Percentiles rank a stretch among this genome's conserved stretches.
Evolutionary conservation across 148 eudicot species (phyloP).

Genomic region (Linanthus parryae): DNA sequence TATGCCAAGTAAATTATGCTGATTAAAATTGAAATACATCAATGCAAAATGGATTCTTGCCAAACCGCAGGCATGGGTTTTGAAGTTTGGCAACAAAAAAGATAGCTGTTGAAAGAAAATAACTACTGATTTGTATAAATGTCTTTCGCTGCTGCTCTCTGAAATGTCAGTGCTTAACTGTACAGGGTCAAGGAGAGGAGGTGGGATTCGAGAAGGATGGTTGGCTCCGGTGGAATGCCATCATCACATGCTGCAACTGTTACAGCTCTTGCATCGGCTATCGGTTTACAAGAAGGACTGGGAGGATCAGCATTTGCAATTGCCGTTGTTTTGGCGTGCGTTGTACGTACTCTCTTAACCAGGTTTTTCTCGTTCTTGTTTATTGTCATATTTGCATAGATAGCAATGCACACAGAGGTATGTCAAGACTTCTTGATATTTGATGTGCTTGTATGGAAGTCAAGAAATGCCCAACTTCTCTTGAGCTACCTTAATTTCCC

Average conservation of each 20-base stretch:
- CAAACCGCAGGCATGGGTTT: not conserved
- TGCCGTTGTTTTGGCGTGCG: slow-evolving; percentile 83
- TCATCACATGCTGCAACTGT: slow-evolving; percentile 96
- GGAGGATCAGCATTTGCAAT: slow-evolving; percentile 75
- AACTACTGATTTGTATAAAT: not conserved
- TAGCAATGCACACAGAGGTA: slow-evolving; percentile 37
- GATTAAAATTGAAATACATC: too few relatives aligned
- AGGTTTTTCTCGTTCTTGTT: slow-evolving; percentile 14
- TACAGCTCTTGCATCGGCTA: slow-evolving; percentile 62
- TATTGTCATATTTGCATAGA: not conserved
- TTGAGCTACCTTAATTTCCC: too few relatives aligned
- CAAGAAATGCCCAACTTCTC: not conserved
- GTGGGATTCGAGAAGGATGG: slow-evolving; percentile 90
- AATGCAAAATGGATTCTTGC: too few relatives aligned
- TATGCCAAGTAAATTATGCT: too few relatives aligned
- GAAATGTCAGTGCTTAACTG: not conserved
- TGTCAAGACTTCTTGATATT: not conserved
- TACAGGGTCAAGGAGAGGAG: slow-evolving; percentile 88
- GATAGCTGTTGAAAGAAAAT: too few relatives aligned
- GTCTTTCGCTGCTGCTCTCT: not conserved
- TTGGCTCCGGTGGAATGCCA: slow-evolving; percentile 96
- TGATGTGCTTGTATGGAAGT: not conserved
- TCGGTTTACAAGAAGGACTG: slow-evolving; percentile 77
- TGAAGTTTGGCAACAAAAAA: not conserved
- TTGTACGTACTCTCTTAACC: slow-evolving; percentile 53